These are phyloP conservation scores for Clitoria ternatea DNA, from an alignment of 306 rosid genomes.

Conservation along the genomic window DNA sequence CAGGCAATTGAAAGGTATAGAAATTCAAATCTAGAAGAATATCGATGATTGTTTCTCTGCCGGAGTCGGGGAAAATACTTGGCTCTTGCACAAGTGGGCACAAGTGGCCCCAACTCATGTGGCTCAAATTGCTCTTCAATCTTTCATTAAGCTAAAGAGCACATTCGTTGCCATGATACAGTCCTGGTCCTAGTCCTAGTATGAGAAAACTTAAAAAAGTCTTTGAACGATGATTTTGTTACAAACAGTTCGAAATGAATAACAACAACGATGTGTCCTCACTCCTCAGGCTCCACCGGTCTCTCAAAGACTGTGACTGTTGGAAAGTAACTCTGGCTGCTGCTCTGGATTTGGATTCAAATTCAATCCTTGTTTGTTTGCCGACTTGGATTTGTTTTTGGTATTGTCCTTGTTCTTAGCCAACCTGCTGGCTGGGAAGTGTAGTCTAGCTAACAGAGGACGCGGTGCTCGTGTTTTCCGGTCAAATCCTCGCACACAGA, in stretches of 20 bases:
- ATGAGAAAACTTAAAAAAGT: conserved; percentile 17
- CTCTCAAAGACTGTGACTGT: conserved; percentile 9
- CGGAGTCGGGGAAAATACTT: not conserved
- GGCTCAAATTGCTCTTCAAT: not conserved
- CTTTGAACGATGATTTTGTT: conserved; percentile 6
- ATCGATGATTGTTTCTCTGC: not conserved
- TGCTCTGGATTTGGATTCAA: conserved; percentile 1
- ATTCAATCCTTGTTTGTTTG: conserved; percentile 8
- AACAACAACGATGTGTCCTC: not conserved
- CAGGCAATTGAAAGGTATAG: not conserved
- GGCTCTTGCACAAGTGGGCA: not conserved
- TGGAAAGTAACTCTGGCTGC: conserved; percentile 18
- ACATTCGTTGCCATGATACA: not conserved
- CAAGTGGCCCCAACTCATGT: not conserved
- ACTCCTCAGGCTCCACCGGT: not conserved
- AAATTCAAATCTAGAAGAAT: conserved; percentile 6
- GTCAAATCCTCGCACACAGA: conserved; percentile 89
- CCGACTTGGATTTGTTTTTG: conserved; percentile 7
- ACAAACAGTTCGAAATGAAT: not conserved
- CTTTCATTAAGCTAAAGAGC: not conserved
- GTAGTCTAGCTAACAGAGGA: conserved; percentile 71
- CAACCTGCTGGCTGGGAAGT: conserved; percentile 72
- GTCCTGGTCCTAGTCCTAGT: conserved; percentile 13
- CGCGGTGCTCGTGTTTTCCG: conserved; percentile 64
- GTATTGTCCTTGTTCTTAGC: conserved; percentile 33